These are phyloP conservation scores for Capsella rubella DNA, from an alignment of 441 rosid genomes.

Conservation along the genomic window DNA sequence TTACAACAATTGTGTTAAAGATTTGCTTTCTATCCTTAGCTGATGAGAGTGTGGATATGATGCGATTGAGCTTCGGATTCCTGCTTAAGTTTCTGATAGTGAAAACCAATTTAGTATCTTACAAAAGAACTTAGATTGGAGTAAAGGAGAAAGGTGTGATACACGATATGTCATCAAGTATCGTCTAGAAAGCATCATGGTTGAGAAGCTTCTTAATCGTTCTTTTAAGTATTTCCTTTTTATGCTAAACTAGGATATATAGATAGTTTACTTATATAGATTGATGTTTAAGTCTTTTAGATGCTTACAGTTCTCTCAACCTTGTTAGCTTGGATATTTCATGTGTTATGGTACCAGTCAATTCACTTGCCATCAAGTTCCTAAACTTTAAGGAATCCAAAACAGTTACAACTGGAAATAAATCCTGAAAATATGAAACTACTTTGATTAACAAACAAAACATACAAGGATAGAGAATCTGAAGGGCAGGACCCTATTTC, in stretches of 20 bases:
- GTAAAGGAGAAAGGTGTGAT: not conserved
- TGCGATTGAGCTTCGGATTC: constrained; percentile 34
- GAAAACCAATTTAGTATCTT: not conserved
- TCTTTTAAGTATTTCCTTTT: too few relatives aligned
- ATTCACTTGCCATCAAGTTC: constrained; percentile 35
- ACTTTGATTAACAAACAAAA: not conserved
- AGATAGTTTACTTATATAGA: too few relatives aligned
- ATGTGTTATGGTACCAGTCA: too few relatives aligned
- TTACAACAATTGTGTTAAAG: constrained; percentile 35
- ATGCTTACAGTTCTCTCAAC: too few relatives aligned
- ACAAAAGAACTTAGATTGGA: not conserved
- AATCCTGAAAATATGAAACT: not conserved
- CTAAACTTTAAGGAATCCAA: constrained; percentile 25
- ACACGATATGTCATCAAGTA: too few relatives aligned
- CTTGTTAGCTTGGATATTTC: too few relatives aligned
- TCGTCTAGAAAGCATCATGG: too few relatives aligned
- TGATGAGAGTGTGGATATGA: constrained; percentile 36
- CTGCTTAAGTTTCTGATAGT: constrained; percentile 48
- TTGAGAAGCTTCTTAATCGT: too few relatives aligned
- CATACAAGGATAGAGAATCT: constrained; percentile 39
- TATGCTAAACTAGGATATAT: too few relatives aligned
- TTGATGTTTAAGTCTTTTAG: too few relatives aligned
- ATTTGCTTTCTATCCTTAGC: not conserved
- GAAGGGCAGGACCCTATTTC: too few relatives aligned
- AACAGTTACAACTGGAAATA: not conserved